These are phyloP conservation scores for Sparassis latifolia DNA, from an alignment of 1,284 basidiomycete genomes.

Conservation along the genomic window DNA sequence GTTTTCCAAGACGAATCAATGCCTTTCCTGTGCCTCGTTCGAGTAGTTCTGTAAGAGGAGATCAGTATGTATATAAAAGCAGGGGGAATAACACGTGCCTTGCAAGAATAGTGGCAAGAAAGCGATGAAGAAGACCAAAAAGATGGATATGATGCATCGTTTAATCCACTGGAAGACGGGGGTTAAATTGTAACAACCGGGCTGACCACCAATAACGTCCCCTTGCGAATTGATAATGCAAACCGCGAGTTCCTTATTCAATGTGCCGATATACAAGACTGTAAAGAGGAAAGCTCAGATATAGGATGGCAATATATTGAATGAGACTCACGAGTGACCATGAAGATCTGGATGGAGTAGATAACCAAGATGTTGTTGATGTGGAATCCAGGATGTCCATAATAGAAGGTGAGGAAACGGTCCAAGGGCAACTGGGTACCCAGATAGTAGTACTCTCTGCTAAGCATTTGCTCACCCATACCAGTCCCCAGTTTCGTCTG, in stretches of 20 bases:
- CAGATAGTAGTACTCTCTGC: constrained; percentile 98
- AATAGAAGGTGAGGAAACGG: constrained; percentile 99
- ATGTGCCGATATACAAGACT: constrained; percentile 89
- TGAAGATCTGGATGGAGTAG: constrained; percentile 93
- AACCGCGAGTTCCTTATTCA: constrained; percentile 86
- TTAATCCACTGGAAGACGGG: constrained; percentile 97
- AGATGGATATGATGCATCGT: constrained; percentile 92
- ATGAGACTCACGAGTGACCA: constrained; percentile 70
- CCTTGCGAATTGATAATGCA: constrained; percentile 81
- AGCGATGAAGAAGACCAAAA: constrained; percentile 95
- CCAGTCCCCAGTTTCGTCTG: constrained; percentile 99
- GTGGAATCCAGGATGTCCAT: constrained; percentile 99
- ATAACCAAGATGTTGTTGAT: constrained; percentile 99
- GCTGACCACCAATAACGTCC: constrained; percentile 73
- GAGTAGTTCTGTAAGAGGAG: constrained; percentile 63
- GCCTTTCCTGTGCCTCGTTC: constrained; percentile 93
- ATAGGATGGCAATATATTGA: background rate
- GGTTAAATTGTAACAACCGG: constrained; percentile 89
- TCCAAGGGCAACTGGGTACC: constrained; percentile 98
- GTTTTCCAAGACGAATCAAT: constrained; percentile 87
- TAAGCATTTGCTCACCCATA: constrained; percentile 99
- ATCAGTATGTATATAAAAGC: constrained; percentile 1
- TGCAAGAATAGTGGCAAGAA: constrained; percentile 94
- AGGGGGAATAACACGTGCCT: constrained; percentile 42
- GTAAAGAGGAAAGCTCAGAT: constrained; percentile 12